These are phyloP conservation scores for Cadophora gregata DNA, from an alignment of 2,329 filamentous ascomycete species.

Conservation along the genomic window DNA sequence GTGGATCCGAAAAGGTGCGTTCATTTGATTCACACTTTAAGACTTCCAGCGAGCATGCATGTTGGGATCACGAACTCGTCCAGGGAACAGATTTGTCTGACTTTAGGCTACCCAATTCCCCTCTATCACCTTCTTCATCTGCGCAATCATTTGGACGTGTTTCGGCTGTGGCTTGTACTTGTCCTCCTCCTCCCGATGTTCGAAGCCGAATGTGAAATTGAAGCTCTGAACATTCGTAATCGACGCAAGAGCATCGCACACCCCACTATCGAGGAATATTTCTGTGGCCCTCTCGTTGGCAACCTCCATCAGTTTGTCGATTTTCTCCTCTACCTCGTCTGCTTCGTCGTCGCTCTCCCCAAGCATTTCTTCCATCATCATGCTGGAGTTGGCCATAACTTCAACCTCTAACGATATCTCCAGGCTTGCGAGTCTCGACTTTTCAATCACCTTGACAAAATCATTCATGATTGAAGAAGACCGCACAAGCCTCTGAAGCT, in stretches of 20 bases:
- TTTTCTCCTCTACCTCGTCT: constrained; percentile 16
- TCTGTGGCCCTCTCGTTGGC: constrained; percentile 29
- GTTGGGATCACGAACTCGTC: neutral
- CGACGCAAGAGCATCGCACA: constrained; percentile 22
- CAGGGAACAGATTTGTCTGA: neutral
- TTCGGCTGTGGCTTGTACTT: constrained; percentile 24
- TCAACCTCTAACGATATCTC: constrained; percentile 29
- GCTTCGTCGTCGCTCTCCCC: constrained; percentile 21
- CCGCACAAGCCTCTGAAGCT: constrained; percentile 19
- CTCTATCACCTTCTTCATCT: constrained; percentile 29
- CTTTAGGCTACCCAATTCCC: constrained; percentile 35
- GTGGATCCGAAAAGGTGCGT: neutral
- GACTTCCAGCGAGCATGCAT: neutral
- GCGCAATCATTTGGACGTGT: constrained; percentile 23
- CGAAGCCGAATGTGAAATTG: constrained; percentile 22
- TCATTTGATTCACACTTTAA: neutral
- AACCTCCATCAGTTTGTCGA: constrained; percentile 24
- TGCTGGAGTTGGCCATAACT: constrained; percentile 22
- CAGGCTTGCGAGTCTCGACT: constrained; percentile 23
- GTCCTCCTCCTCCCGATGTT: constrained; percentile 17
- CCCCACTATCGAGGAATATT: constrained; percentile 29
- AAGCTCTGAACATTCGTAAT: constrained; percentile 28
- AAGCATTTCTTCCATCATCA: constrained; percentile 20
- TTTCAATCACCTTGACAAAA: constrained; percentile 30
- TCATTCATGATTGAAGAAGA: constrained; percentile 26